Evolutionary conservation across 371 early-diverging fungal species (phyloP).

Genomic region (Umbelopsis sp.): DNA sequence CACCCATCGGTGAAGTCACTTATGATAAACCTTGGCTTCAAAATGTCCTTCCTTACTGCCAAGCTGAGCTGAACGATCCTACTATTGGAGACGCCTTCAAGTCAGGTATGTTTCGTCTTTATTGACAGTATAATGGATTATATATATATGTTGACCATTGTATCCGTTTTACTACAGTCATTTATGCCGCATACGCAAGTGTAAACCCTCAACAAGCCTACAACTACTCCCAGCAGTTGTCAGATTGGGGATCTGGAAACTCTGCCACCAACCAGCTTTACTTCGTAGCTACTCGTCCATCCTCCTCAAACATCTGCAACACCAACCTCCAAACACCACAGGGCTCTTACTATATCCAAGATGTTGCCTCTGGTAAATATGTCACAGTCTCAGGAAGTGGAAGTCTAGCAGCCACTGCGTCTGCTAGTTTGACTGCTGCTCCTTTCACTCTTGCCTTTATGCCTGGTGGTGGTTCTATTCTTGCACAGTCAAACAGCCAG

Average conservation of each 20-base stretch:
- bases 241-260: constrained; percentile 16
- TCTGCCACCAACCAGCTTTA: constrained; percentile 15
- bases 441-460: constrained; percentile 16
- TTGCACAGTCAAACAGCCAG: neutral
- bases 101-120: neutral
- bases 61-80: constrained; percentile 12
- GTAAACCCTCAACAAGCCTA: constrained; percentile 13
- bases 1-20: constrained; percentile 15
- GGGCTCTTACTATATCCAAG: constrained; percentile 18
- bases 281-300: constrained; percentile 12
- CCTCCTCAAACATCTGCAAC: constrained; percentile 1
- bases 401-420: neutral
- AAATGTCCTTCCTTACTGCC: constrained; percentile 15
- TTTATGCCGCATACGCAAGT: constrained; percentile 12
- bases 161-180: neutral
- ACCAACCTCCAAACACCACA: constrained; percentile 7
- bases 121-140: neutral
- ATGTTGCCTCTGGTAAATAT: constrained; percentile 14
- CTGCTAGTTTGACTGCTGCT: constrained; percentile 8
- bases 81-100: constrained; percentile 16
- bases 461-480: constrained; percentile 20
- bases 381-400: constrained; percentile 8
- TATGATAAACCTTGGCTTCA: constrained; percentile 14
- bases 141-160: neutral
- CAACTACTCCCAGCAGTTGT: constrained; percentile 4